Evolutionary conservation across 345 rosid species (phyloP), one percentile per base, ranked within the genome.

Genomic region (Populus ilicifolia): DNA sequence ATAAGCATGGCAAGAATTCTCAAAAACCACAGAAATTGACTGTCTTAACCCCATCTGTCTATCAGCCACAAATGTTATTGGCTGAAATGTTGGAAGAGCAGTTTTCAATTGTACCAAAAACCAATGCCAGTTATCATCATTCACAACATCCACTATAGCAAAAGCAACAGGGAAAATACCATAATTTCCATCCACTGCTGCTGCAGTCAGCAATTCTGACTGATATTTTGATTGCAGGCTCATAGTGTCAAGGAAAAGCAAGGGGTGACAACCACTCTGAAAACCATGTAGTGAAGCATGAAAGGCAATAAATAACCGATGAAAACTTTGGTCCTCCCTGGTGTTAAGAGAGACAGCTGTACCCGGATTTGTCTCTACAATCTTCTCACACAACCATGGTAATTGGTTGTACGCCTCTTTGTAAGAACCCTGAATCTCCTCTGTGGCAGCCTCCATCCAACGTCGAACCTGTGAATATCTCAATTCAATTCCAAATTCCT

Each of bases 71-170:
- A 80, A 80, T 27, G 83, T 80, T 16, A 80, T 71, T 11, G 77
- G 73, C 54, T 72, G 77, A 50, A 13, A 29, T 43, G 69, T 29
- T 12, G 83, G 56, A 30, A 80, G 36, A 0, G 70, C 52, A n/a
- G 80, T 38, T 72, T 76, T 80, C 77, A 80, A 44, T 17, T 76
- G 77, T 54, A 30, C 71, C 69, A 80, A 59, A 80, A 80, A 80
- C 83, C 83, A 80, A 54, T 76, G 72, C 83, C 83, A 80, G n/a
- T 72, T 80, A 72, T 80, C 83, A 41, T 67, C 80, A 56, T 67
- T 76, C 16, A 76, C 52, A 44, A 68, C 61, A 76, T 80, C 83
- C 18, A 80, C 80, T 18, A 76, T 13, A n/a, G 80, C 83, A 67
- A 66, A 76, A 43, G 80, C 83, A 62, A 80, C 63, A 21, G 83